Evolutionary conservation across 2,329 filamentous ascomycete genomes (phyloP).

Genomic region (Apiospora phragmitis): DNA sequence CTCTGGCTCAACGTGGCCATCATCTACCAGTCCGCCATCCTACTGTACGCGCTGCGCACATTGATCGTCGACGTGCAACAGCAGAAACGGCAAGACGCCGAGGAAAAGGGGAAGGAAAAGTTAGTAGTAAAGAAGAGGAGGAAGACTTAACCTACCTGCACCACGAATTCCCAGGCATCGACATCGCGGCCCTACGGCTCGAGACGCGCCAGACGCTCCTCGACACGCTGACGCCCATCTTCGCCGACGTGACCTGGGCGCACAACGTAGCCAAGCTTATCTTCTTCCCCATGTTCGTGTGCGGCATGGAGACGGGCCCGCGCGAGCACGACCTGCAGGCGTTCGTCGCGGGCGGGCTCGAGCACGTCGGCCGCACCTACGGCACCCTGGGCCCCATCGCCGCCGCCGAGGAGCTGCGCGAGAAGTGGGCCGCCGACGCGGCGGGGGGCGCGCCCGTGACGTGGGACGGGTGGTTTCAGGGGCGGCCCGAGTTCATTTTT

Average conservation of each 20-base stretch:
- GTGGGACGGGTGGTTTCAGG: slow-evolving; percentile 16
- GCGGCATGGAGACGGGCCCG: slow-evolving; percentile 13
- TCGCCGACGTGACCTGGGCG: slow-evolving; percentile 11
- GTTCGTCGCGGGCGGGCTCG: slow-evolving; percentile 12
- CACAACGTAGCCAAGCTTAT: slow-evolving; percentile 16
- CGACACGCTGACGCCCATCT: slow-evolving; percentile 12
- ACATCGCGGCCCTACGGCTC: slow-evolving; percentile 2
- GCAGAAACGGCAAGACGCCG: background rate
- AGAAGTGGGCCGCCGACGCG: slow-evolving; percentile 13
- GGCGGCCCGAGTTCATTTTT: slow-evolving; percentile 14
- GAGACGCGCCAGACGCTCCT: slow-evolving; percentile 6
- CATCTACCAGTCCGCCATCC: slow-evolving; percentile 14
- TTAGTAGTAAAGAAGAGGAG: background rate
- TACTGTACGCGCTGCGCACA: slow-evolving; percentile 14
- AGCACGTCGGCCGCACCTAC: slow-evolving; percentile 11
- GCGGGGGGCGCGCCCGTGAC: background rate
- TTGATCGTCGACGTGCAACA: slow-evolving; percentile 12
- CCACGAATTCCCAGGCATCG: background rate
- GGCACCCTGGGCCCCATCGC: slow-evolving; percentile 14
- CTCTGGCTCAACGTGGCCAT: slow-evolving; percentile 14
- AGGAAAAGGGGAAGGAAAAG: background rate
- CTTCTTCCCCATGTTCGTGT: slow-evolving; percentile 15
- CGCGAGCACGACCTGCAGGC: background rate
- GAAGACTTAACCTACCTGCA: background rate
- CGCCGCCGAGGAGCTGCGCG: slow-evolving; percentile 8